phyloP scores from a whole-genome alignment of 768 basidiomycete species.

The Lanmaoa pseudosensibilis region DNA sequence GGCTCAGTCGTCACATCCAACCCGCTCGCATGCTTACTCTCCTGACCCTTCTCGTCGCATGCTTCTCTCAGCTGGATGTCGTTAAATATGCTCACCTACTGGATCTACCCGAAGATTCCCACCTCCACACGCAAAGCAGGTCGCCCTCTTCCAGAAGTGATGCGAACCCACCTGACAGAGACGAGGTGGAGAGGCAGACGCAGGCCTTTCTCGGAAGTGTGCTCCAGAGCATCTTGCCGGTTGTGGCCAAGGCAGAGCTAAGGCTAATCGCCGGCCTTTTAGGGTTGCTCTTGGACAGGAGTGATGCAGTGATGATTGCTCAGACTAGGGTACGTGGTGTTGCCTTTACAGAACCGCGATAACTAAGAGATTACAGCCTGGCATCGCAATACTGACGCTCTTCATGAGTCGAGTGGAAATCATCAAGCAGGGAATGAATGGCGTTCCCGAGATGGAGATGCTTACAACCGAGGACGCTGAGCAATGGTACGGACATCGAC shows the following conservation, averaged over 20 bases:
- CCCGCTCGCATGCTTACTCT: conserved; percentile 80
- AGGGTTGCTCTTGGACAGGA: conserved; percentile 77
- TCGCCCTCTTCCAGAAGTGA: conserved; percentile 20
- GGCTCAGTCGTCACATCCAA: conserved; percentile 81
- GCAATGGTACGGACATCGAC: conserved; percentile 60
- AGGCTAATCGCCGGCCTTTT: conserved; percentile 85
- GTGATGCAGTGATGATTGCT: conserved; percentile 69
- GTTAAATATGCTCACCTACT: conserved; percentile 73
- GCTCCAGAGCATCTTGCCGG: conserved; percentile 81
- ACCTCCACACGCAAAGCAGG: conserved; percentile 22
- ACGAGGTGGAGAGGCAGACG: conserved; percentile 83
- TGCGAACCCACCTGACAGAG: conserved; percentile 41
- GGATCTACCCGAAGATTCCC: conserved; percentile 62
- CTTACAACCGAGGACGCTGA: conserved; percentile 74
- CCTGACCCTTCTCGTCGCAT: conserved; percentile 88
- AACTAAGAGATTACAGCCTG: conserved; percentile 59
- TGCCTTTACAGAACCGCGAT: not conserved
- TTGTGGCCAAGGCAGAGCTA: conserved; percentile 76
- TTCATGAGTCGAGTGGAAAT: conserved; percentile 92
- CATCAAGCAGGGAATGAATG: conserved; percentile 70
- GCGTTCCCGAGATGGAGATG: conserved; percentile 53
- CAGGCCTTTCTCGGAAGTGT: conserved; percentile 86
- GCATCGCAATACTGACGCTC: conserved; percentile 85
- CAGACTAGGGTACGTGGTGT: conserved; percentile 69
- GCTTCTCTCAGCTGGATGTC: conserved; percentile 92